Conservation (phyloP, 805 yeast genomes). For the Maudiozyma bulderi region DNA sequence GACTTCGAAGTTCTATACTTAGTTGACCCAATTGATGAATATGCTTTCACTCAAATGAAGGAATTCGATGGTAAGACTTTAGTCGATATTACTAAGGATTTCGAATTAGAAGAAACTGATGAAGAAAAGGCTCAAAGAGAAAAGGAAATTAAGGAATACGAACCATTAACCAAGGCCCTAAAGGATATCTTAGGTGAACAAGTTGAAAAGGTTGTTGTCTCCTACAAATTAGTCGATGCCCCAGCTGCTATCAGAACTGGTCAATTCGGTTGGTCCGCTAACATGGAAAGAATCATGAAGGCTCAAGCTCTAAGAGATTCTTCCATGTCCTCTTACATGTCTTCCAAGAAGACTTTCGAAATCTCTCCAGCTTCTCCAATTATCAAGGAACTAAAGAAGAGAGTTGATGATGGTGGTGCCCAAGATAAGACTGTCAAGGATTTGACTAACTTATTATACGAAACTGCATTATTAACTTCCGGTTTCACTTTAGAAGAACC, state of each 20-base stretch:
- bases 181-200: constrained; percentile 97
- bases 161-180: constrained; percentile 88
- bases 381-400: constrained; percentile 88
- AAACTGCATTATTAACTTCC: constrained; percentile 95
- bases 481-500: constrained; percentile 99
- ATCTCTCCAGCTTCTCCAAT: constrained; percentile 94
- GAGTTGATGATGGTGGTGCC: constrained; percentile 95
- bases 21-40: constrained; percentile 99
- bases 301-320: constrained; percentile 99
- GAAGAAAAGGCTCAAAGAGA: constrained; percentile 95
- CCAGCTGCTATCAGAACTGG: constrained; percentile 99
- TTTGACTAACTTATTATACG: constrained; percentile 89
- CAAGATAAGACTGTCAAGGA: constrained; percentile 98
- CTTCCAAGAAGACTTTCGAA: constrained; percentile 98
- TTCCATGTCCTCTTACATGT: constrained; percentile 98
- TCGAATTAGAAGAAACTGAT: constrained; percentile 95
- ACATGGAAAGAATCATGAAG: constrained; percentile 99
- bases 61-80: constrained; percentile 99
- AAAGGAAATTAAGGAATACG: constrained; percentile 83
- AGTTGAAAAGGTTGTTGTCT: constrained; percentile 98
- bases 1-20: constrained; percentile 95
- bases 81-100: constrained; percentile 98
- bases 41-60: constrained; percentile 98
- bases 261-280: constrained; percentile 99
- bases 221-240: constrained; percentile 93